Evolutionary conservation across 1,284 basidiomycete genomes (phyloP).

Genomic region (Ganoderma lucidum): DNA sequence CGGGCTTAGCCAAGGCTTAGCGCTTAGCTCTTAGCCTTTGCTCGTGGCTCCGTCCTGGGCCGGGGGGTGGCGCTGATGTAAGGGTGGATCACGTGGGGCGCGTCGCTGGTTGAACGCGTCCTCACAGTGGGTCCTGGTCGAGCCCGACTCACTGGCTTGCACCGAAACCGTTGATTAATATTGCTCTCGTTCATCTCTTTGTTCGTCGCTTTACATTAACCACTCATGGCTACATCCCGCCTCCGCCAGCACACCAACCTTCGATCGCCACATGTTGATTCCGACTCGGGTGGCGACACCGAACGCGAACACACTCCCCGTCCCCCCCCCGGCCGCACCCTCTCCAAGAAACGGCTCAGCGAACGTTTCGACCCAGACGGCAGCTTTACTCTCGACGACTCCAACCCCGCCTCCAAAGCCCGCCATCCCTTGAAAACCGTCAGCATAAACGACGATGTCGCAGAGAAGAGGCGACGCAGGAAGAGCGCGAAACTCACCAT

Average conservation of each 20-base stretch:
- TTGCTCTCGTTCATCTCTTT: neutral
- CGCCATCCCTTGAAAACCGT: constrained; percentile 63
- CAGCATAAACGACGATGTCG: constrained; percentile 82
- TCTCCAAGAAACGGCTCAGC: constrained; percentile 67
- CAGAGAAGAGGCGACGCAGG: constrained; percentile 77
- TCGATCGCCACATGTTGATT: constrained; percentile 34
- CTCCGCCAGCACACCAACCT: constrained; percentile 29
- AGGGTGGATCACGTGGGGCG: constrained; percentile 33
- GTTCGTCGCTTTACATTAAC: constrained; percentile 14
- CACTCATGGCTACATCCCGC: constrained; percentile 39
- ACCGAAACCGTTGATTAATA: neutral
- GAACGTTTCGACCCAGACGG: constrained; percentile 58
- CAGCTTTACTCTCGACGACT: constrained; percentile 56
- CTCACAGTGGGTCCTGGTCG: no score
- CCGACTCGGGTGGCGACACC: constrained; percentile 41
- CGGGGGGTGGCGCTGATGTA: neutral
- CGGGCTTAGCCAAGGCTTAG: no score
- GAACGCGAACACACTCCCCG: constrained; percentile 39
- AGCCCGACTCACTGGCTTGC: no score
- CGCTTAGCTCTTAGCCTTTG: no score
- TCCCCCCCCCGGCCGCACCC: constrained; percentile 29
- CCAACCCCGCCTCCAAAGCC: constrained; percentile 18
- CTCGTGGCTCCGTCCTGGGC: neutral
- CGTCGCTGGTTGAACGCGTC: constrained; percentile 39
- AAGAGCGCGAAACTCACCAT: constrained; percentile 69